phyloP scores from a whole-genome alignment of 345 rosid species.

The Abelmoschus esculentus region DNA sequence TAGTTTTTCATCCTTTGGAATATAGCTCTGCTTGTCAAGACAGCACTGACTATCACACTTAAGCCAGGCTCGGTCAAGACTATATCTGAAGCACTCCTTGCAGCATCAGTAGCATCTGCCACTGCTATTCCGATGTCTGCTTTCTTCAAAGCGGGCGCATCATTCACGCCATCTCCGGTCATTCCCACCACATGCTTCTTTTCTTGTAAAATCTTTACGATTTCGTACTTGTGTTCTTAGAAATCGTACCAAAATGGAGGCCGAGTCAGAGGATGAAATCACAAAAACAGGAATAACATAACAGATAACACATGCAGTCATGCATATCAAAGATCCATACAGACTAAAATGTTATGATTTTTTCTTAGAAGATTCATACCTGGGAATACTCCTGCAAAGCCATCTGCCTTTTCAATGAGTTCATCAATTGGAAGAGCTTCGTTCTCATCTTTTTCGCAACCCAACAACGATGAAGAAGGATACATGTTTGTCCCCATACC shows the following conservation, averaged over 20 bases:
- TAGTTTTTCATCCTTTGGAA: slow-evolving; percentile 97
- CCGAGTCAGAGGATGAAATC: slow-evolving; percentile 7
- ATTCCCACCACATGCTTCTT: slow-evolving; percentile 95
- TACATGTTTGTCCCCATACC: slow-evolving; percentile 98
- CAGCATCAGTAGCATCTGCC: slow-evolving; percentile 94
- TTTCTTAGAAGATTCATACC: no score
- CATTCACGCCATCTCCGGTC: slow-evolving; percentile 99
- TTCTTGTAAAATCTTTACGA: slow-evolving; percentile 84
- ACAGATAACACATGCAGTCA: no score
- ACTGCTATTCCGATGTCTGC: slow-evolving; percentile 99
- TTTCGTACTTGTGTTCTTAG: slow-evolving; percentile 92
- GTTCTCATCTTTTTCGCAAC: slow-evolving; percentile 51
- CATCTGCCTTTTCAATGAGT: slow-evolving; percentile 93
- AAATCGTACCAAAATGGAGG: slow-evolving; percentile 7
- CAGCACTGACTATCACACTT: slow-evolving; percentile 91
- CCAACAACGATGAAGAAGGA: slow-evolving; percentile 82
- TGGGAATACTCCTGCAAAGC: slow-evolving; percentile 97
- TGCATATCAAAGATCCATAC: no score
- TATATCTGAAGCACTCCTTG: slow-evolving; percentile 85
- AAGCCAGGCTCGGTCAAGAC: slow-evolving; percentile 93
- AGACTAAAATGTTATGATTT: no score
- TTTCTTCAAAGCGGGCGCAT: slow-evolving; percentile 94
- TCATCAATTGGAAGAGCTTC: slow-evolving; percentile 85
- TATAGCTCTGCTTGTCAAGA: slow-evolving; percentile 91
- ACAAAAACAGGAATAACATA: no score